phyloP scores from a whole-genome alignment of 2,329 filamentous ascomycete species.

The Fusarium tjaetaba region DNA sequence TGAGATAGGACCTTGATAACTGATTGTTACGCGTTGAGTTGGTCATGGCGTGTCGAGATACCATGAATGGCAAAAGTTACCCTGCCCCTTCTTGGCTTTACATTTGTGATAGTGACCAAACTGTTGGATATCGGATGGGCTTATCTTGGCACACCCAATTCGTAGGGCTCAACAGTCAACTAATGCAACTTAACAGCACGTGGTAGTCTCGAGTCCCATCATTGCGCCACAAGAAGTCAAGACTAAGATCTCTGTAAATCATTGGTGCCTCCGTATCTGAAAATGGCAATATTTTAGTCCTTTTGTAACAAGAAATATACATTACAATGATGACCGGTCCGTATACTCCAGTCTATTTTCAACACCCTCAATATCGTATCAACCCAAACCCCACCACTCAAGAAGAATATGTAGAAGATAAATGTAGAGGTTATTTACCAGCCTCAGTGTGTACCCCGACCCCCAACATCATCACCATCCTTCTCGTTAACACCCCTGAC shows the following conservation, averaged over 20 bases:
- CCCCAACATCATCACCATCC: constrained; percentile 38
- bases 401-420: not conserved
- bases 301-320: constrained; percentile 5
- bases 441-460: constrained; percentile 39
- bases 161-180: not conserved
- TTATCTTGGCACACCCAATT: not conserved
- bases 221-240: not conserved
- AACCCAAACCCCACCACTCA: not conserved
- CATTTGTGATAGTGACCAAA: not conserved
- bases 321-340: constrained; percentile 16
- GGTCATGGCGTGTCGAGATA: not conserved
- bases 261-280: not conserved
- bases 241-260: too few species aligned
- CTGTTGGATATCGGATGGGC: not conserved
- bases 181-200: not conserved
- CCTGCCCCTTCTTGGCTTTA: not conserved
- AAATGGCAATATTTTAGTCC: not conserved
- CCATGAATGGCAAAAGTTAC: constrained; percentile 1
- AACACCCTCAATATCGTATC: not conserved
- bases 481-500: constrained; percentile 43
- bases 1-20: not conserved
- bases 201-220: not conserved
- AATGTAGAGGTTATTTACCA: not conserved
- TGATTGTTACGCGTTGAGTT: not conserved
- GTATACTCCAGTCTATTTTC: constrained; percentile 9